Evolutionary conservation across 345 rosid genomes (phyloP), one percentile per base, ranked within the genome.

Genomic region (Conringia planisiliqua): DNA sequence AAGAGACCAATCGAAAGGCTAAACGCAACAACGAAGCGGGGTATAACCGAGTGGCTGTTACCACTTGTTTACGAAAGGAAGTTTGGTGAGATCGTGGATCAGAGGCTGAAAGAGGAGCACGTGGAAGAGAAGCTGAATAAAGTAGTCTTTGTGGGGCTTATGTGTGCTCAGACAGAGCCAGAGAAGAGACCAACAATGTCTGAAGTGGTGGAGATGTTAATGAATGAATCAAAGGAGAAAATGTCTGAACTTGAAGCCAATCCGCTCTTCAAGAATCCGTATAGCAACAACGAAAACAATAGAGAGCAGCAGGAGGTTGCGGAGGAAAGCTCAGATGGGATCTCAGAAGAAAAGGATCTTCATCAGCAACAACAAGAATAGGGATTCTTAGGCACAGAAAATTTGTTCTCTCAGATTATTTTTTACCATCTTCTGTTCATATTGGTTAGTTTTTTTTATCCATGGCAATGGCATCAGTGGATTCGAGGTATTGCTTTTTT

Each of bases 11-110:
- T 93, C 0, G 93, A 91, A 51, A 93, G 82, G 84, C 80, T 93
- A 47, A 89, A 90, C 0, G 83, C 90, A n/a, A 94, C 96, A 3
- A 73, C 88, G 1, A 94, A 83, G 60, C 69, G 89, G 38, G 85
- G 91, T 0, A 83, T 94, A 65, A 81, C 91, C 1, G 95, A 89
- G 62, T 94, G 96, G 98, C 96, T 84, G 0, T 94, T 91, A 66
- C 98, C 95, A 2, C 74, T 85, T 52, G 87, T 88, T 9, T 35
- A 60, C 3, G 75, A 87, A 72, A 83, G 80, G 1, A 83, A 75
- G 79, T 87, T 84, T 48, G 83, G 77, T 68, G 98, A 91, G 6
- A 85, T 94, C 14, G 86, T 84, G 2, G 98, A 94, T 62, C 85
- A 92, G 5, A 91, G 81, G 76, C 80, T 91, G n/a, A 54, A 82